Evolutionary conservation across 1,284 basidiomycete genomes (phyloP).

Genomic region (Ustilago tritici): DNA sequence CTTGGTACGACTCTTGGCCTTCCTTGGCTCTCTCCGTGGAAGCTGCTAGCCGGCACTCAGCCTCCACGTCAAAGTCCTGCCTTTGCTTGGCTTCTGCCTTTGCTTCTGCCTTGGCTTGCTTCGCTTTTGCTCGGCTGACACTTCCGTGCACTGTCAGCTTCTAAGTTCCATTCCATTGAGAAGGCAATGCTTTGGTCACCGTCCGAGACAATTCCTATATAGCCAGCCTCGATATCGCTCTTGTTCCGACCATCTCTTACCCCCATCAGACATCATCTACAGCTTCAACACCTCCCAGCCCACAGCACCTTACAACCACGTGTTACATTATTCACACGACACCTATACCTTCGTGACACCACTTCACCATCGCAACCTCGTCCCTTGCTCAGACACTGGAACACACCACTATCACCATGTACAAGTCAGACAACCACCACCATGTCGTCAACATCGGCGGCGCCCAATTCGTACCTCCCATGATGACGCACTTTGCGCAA

Average conservation of each 20-base stretch:
- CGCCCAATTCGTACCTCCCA: conserved; percentile 36
- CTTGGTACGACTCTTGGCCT: conserved; percentile 9
- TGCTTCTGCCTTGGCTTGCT: background rate
- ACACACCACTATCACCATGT: conserved; percentile 18
- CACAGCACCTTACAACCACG: background rate
- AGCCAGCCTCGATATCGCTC: conserved; percentile 5
- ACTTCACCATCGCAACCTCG: background rate
- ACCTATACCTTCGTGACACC: background rate
- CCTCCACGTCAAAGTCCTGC: background rate
- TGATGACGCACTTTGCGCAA: conserved; percentile 40
- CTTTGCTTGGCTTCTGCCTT: conserved; percentile 1
- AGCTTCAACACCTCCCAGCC: background rate
- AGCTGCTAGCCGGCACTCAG: background rate
- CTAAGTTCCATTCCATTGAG: background rate
- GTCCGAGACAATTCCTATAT: background rate
- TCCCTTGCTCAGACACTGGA: background rate
- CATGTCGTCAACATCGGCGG: conserved; percentile 44
- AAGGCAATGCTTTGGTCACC: background rate
- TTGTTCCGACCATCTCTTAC: background rate
- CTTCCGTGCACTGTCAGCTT: conserved; percentile 6
- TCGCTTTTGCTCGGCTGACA: conserved; percentile 6
- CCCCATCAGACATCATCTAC: background rate
- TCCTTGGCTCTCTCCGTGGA: conserved; percentile 2
- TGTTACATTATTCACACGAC: background rate
- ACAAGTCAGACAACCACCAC: conserved; percentile 25